phyloP scores from a whole-genome alignment of 352 stramenopile species.

The Pythium chondricola region DNA sequence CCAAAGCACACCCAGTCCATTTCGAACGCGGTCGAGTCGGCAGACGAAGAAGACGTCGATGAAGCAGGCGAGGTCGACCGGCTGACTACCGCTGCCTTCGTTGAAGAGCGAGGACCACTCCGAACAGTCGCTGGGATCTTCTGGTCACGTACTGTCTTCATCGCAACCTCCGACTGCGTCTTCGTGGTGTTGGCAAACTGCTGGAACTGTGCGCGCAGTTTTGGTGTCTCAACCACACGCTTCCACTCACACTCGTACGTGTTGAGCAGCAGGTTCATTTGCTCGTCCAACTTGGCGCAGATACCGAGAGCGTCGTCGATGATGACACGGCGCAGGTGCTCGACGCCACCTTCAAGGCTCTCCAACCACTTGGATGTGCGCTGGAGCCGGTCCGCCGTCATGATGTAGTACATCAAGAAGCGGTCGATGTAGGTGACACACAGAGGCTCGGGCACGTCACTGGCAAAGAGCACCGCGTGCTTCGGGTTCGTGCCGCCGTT shows the following conservation, averaged over 20 bases:
- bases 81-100: constrained; percentile 26
- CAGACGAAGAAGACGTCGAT: constrained; percentile 29
- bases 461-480: constrained; percentile 59
- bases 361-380: constrained; percentile 88
- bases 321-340: constrained; percentile 52
- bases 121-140: constrained; percentile 65
- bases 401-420: constrained; percentile 91
- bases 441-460: constrained; percentile 42
- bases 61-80: constrained; percentile 23
- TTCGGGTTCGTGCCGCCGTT: constrained; percentile 85
- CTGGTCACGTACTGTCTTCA: constrained; percentile 76
- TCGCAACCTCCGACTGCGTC: constrained; percentile 51
- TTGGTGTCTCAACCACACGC: constrained; percentile 84
- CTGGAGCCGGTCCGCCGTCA: constrained; percentile 62
- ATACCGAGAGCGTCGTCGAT: constrained; percentile 90
- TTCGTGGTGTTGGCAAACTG: constrained; percentile 90
- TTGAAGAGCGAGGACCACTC: too few relatives aligned
- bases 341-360: constrained; percentile 63
- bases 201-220: constrained; percentile 73
- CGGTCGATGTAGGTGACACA: constrained; percentile 85
- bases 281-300: constrained; percentile 58
- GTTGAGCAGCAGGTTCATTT: constrained; percentile 88
- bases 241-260: constrained; percentile 94
- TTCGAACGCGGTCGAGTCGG: constrained; percentile 9
- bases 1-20: constrained; percentile 78